phyloP scores from a whole-genome alignment of 2,329 filamentous ascomycete genomes.

The Cryphonectria japonica region DNA sequence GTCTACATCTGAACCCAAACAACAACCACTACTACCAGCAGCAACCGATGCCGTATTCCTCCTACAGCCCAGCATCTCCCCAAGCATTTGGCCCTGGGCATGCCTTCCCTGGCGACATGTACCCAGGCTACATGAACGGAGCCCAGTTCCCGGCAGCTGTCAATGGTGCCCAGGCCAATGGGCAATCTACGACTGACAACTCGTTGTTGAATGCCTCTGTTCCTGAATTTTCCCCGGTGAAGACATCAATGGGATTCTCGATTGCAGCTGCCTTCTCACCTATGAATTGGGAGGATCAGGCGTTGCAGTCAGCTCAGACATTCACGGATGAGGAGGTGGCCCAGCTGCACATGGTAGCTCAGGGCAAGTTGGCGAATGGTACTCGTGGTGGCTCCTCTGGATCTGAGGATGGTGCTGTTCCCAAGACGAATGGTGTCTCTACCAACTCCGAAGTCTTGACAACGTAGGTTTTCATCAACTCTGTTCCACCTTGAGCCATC shows the following conservation, averaged over 20 bases:
- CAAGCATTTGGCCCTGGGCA: conserved; percentile 18
- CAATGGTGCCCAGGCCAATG: conserved; percentile 45
- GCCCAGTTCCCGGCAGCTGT: conserved; percentile 30
- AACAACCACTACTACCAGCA: conserved; percentile 24
- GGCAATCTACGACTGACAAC: conserved; percentile 44
- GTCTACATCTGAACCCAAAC: conserved; percentile 32
- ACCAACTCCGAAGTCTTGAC: conserved; percentile 9
- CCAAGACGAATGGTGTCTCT: conserved; percentile 25
- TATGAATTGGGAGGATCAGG: conserved; percentile 14
- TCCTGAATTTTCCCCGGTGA: conserved; percentile 60
- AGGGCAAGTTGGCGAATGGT: conserved; percentile 24
- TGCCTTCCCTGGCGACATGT: conserved; percentile 32
- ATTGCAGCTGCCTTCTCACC: not conserved
- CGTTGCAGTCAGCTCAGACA: conserved; percentile 39
- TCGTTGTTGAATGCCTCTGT: conserved; percentile 65
- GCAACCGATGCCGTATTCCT: conserved; percentile 35
- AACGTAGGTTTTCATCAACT: conserved; percentile 17
- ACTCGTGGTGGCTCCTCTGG: not conserved
- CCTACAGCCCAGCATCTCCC: conserved; percentile 34
- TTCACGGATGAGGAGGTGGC: conserved; percentile 39
- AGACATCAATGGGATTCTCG: conserved; percentile 5
- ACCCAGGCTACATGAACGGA: conserved; percentile 40
- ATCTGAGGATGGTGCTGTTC: conserved; percentile 11
- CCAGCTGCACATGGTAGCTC: conserved; percentile 36
- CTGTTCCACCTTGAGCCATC: not conserved